A percentile compares a stretch with the other conserved stretches of the same genome.
Evolutionary conservation across 495 filamentous ascomycete genomes (phyloP).

Genomic region (Penicillium roqueforti): DNA sequence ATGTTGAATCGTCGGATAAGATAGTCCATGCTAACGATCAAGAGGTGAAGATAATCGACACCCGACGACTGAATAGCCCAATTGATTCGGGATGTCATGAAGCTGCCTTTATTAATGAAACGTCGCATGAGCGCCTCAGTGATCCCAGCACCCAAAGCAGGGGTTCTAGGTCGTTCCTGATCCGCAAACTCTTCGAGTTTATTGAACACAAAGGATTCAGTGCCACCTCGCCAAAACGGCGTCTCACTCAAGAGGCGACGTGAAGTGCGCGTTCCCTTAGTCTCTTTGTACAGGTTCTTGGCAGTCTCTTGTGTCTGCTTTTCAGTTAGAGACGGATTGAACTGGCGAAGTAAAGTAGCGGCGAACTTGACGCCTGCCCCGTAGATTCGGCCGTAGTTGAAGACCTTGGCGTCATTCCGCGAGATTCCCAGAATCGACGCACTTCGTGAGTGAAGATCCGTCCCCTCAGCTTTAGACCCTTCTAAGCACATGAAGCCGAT

Average conservation of each 20-base stretch:
- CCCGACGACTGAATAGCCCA: slow-evolving; percentile 98
- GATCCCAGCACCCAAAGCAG: slow-evolving; percentile 92
- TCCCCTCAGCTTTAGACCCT: slow-evolving; percentile 88
- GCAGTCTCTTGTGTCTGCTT: slow-evolving; percentile 70
- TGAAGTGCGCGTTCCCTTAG: slow-evolving; percentile 78
- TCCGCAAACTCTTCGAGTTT: slow-evolving; percentile 95
- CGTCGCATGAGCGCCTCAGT: slow-evolving; percentile 89
- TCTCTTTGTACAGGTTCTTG: slow-evolving; percentile 75
- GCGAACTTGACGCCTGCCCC: slow-evolving; percentile 94
- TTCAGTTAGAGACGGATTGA: slow-evolving; percentile 80
- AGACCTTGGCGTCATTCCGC: slow-evolving; percentile 92
- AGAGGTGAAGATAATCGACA: slow-evolving; percentile 93
- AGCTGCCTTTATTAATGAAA: slow-evolving; percentile 83
- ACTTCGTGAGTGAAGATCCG: slow-evolving; percentile 92
- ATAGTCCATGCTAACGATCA: slow-evolving; percentile 94
- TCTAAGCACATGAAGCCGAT: slow-evolving; percentile 99
- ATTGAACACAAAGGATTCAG: slow-evolving; percentile 98
- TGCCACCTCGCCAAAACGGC: slow-evolving; percentile 93
- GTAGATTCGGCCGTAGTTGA: slow-evolving; percentile 98
- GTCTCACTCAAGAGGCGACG: slow-evolving; percentile 64
- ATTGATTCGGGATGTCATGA: slow-evolving; percentile 95
- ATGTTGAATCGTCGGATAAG: slow-evolving; percentile 83
- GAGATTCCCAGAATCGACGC: slow-evolving; percentile 89
- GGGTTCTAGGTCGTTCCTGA: slow-evolving; percentile 85
- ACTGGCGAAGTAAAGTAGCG: slow-evolving; percentile 81